Base-by-base conservation (phyloP, 1,284 basidiomycete species). In the Microbotryomycetes sp. region DNA sequence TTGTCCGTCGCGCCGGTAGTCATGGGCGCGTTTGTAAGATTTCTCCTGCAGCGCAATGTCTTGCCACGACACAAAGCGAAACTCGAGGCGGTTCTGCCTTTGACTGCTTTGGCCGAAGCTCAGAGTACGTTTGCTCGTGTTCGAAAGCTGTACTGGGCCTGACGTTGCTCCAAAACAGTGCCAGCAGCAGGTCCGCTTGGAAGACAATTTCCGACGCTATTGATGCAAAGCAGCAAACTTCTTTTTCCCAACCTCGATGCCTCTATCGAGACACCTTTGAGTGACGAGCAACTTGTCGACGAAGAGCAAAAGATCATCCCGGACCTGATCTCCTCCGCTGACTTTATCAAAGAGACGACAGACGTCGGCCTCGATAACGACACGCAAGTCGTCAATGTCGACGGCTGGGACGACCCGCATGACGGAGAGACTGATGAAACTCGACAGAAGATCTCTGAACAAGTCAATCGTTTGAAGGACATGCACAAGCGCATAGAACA, bases 31-130 rank as follows among this genome's bases (percentile, higher is more conserved):
- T 59, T 62, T 27, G 51, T 62, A 9, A 27, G 30, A 16, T 62
- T 62, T 53, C 30, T 50, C n/a, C 53, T 62, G 45, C 13, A 13
- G 3, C 61, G 61, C 26, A 29, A 52, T 18, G 61, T 62, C 28
- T 56, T 62, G 16, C 54, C 50, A 15, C 5, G 6, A 0, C 31
- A 48, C 21, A 23, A 9, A 27, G 3, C 5, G 13, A 28, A 26
- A 9, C 54, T 58, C 60, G 21, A 58, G 15, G 52, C 13, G 7
- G 47, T 47, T 15, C 3, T 57, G 5, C 13, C 24, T 13, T 21
- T 61, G 3, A 28, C 50, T 41, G 55, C 45, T 2, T 16, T 31
- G 2, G 60, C 60, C 6, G 46, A 23, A n/a, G 2, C 13, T 18
- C 60, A 57, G 60, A 54, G 60, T 57, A 29, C 7, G 59, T 27